Conservation (phyloP, 1,284 basidiomycete genomes). For the Ganoderma leucocontextum region DNA sequence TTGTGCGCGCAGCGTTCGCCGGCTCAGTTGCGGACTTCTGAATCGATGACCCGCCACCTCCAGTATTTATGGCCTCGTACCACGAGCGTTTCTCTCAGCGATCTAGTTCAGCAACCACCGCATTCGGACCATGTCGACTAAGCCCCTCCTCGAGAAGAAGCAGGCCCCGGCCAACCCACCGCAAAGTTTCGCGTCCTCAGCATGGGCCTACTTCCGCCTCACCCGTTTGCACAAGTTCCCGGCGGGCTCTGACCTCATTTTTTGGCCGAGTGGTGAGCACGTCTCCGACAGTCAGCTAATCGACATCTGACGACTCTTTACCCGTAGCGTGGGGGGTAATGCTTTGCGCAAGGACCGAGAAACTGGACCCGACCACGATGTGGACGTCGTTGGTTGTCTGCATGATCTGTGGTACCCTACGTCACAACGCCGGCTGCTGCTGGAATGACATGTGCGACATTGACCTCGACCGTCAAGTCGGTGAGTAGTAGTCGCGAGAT, state of each 20-base stretch:
- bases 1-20: background rate
- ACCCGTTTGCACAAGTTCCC: conserved; percentile 27
- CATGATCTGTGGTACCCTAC: conserved; percentile 13
- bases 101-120: background rate
- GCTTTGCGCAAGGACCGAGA: conserved; percentile 12
- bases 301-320: background rate
- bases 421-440: conserved; percentile 29
- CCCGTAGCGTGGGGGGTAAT: conserved; percentile 14
- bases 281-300: background rate
- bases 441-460: conserved; percentile 36
- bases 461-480: conserved; percentile 37
- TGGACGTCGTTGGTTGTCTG: conserved; percentile 3
- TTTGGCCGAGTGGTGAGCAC: conserved; percentile 25
- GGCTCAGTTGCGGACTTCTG: background rate
- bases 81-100: background rate
- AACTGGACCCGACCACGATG: background rate
- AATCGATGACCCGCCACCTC: background rate
- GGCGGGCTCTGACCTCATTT: conserved; percentile 18
- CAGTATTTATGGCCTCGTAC: background rate
- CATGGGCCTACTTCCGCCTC: conserved; percentile 20
- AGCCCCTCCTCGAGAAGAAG: conserved; percentile 9
- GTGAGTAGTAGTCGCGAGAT: conserved; percentile 12
- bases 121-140: background rate
- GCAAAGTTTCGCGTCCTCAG: background rate
- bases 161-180: conserved; percentile 1